These are phyloP conservation scores for Papilionanthe hybrid DNA, from an alignment of 116 monocot genomes.

Conservation along the genomic window DNA sequence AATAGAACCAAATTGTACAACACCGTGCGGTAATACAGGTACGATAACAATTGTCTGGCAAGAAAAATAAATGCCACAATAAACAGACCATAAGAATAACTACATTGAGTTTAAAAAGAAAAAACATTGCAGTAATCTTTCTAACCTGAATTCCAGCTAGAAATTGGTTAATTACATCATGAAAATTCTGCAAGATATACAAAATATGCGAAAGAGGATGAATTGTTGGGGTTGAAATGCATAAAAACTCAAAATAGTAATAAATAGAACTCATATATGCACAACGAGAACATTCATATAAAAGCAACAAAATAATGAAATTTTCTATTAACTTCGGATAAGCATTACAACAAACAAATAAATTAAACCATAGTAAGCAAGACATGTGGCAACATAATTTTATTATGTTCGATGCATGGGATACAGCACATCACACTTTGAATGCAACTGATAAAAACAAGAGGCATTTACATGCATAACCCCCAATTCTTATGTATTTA, in stretches of 20 bases:
- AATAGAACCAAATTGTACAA: constrained; percentile 73
- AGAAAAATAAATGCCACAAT: neutral
- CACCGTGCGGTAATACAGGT: constrained; percentile 77
- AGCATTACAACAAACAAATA: neutral
- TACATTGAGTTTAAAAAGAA: neutral
- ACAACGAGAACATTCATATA: no score
- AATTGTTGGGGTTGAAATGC: neutral
- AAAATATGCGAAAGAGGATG: neutral
- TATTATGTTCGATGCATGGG: no score
- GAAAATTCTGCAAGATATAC: constrained; percentile 14
- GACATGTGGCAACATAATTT: no score
- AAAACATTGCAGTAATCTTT: neutral
- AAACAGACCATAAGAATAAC: constrained; percentile 7
- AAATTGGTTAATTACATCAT: constrained; percentile 49
- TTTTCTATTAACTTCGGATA: no score
- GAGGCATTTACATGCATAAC: no score
- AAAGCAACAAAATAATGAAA: no score
- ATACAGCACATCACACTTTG: no score
- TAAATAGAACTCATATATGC: no score
- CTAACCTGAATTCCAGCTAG: constrained; percentile 54
- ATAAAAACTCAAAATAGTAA: neutral
- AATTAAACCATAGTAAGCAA: neutral
- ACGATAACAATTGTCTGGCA: constrained; percentile 60
- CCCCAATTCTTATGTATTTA: no score
- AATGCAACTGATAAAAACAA: no score